Base-by-base conservation (phyloP, 2,329 filamentous ascomycete genomes). In the Phyllosticta paracitricarpa region DNA sequence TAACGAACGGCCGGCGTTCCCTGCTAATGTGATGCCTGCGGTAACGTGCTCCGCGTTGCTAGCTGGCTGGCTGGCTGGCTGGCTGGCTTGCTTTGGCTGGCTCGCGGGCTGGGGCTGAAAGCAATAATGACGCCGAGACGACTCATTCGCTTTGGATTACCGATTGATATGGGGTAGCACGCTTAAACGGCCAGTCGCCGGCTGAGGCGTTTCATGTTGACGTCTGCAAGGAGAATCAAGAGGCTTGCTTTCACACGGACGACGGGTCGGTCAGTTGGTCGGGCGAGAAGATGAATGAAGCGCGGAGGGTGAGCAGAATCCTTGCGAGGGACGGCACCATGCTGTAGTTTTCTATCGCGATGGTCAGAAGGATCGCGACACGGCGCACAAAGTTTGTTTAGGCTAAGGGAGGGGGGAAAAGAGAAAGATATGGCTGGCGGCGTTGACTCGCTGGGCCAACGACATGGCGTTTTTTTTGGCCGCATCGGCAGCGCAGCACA, bases 391-490 rank as follows among this genome's bases (percentile, higher is more conserved):
- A 40, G 33, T 40, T 54, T 26, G 33, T 17, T 54, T 26, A 54
- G 51, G 51, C 19, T 54, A 54, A 54, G 51, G 14, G 51, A 54
- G 51, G 12, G 10, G 25, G 22, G 51, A 53, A 7, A 17, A n/a
- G 68, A 10, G 70, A 67, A 65, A 67, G 33, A 40, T 40, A 40
- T 40, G 33, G 33, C 33, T 40, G 33, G 14, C 65, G 54, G 63
- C 68, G 53, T 69, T 71, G 0, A 70, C 69, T 2, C n/a, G 19
- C 17, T 40, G 28, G 28, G 28, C 28, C 28, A 30, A 30, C 28
- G 9, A 30, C 28, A 30, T 30, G 28, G 28, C 28, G 28, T 30
- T 30, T 30, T 30, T 30, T 30, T 30, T 30, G 28, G 28, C 28
- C 28, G 28, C 28, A 30, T 8, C 28, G 4, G 28, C 28, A 30